Evolutionary conservation across 2,329 filamentous ascomycete species (phyloP).

Genomic region (Verruconis gallopava): DNA sequence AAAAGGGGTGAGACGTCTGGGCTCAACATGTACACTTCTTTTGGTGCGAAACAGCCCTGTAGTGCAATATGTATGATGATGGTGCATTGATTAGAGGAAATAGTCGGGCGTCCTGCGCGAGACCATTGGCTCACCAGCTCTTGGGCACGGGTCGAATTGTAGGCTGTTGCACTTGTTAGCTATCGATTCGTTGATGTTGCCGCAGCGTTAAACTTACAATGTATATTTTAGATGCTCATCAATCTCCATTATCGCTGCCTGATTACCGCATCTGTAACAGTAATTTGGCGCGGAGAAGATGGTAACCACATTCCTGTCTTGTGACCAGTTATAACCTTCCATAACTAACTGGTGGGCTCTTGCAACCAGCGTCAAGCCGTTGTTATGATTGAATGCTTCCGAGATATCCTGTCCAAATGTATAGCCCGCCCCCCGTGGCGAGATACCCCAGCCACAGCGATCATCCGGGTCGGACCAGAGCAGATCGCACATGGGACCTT

Average conservation of each 20-base stretch:
- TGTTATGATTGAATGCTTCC: constrained; percentile 98
- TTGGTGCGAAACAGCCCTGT: too few relatives aligned
- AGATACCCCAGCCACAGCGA: constrained; percentile 90
- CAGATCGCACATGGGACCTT: constrained; percentile 64
- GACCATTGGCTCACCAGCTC: constrained; percentile 97
- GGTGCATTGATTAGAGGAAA: constrained; percentile 62
- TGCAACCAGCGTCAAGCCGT: constrained; percentile 88
- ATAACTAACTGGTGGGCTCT: constrained; percentile 97
- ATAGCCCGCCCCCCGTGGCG: constrained; percentile 85
- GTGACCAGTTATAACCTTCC: constrained; percentile 99
- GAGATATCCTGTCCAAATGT: constrained; percentile 96
- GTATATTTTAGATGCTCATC: constrained; percentile 99
- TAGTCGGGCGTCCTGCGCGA: constrained; percentile 92
- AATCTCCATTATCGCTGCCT: constrained; percentile 99
- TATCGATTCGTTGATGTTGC: neutral
- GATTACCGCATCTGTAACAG: constrained; percentile 97
- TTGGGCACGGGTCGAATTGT: constrained; percentile 96
- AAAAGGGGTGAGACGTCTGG: too few relatives aligned
- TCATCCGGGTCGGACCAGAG: constrained; percentile 90
- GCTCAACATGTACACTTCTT: too few relatives aligned
- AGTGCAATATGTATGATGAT: too few relatives aligned
- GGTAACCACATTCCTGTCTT: constrained; percentile 94
- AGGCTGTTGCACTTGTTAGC: constrained; percentile 48
- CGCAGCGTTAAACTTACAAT: constrained; percentile 56
- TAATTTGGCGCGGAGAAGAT: constrained; percentile 81